phyloP scores from a whole-genome alignment of 2,329 filamentous ascomycete genomes.

The Monilinia fructicola region DNA sequence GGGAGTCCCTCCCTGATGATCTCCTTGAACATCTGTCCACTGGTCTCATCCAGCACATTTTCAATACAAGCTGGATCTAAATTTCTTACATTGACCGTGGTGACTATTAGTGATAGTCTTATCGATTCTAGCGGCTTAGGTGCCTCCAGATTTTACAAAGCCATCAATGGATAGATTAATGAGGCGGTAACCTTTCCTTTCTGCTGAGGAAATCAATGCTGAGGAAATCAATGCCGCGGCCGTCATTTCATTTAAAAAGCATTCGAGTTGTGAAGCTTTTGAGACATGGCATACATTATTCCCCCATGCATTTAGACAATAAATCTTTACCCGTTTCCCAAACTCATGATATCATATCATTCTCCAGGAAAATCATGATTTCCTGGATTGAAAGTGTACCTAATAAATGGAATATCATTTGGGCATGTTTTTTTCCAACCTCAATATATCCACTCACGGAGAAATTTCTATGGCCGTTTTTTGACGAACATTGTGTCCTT shows the following conservation, averaged over 20 bases:
- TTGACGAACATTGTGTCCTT: not conserved
- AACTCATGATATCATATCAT: too few species aligned
- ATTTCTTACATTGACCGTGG: not conserved
- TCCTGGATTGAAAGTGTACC: too few species aligned
- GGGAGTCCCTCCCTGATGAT: not conserved
- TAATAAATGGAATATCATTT: too few species aligned
- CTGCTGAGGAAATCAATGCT: not conserved
- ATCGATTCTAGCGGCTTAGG: not conserved
- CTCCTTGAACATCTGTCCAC: not conserved
- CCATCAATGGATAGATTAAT: not conserved
- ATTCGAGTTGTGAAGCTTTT: not conserved
- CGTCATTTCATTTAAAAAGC: not conserved
- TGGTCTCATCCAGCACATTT: not conserved
- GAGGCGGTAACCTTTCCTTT: not conserved
- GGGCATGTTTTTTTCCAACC: too few species aligned
- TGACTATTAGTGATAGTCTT: not conserved
- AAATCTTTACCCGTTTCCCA: not conserved
- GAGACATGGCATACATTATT: not conserved
- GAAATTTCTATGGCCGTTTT: not conserved
- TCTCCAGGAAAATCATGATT: not conserved
- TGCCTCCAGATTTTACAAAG: not conserved
- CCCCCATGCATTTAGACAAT: not conserved
- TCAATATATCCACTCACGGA: not conserved
- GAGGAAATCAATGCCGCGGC: not conserved
- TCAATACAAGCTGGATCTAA: not conserved